Evolutionary conservation across 1,284 basidiomycete genomes (phyloP), one percentile per base, ranked within the genome.

Genomic region (Lignosus rhinocerotis): DNA sequence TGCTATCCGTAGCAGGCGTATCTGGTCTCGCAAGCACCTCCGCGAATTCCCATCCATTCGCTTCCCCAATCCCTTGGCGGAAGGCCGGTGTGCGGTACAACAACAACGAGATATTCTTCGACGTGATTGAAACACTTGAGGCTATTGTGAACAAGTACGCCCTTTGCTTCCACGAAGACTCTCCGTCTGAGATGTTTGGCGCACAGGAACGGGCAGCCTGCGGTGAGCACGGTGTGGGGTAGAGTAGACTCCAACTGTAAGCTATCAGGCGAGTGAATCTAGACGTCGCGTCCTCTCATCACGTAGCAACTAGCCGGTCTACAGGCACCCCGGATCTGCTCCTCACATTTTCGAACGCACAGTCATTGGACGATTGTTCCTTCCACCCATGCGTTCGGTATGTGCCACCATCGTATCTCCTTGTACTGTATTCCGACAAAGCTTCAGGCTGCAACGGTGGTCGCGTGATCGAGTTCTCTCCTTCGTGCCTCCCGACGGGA

Each of bases 51-150:
- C 84, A 90, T 14, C 88, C 93, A 0, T 96, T 98, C 67, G 87
- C 93, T 1, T 94, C 93, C 6, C 92, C 94, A 1, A 96, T 98
- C 70, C 94, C 95, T 5, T 98, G 96, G 96, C 83, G 96, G 51
- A 91, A 92, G 67, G 83, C 89, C 3, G 92, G 92, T 2, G 80
- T 96, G 42, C 82, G 88, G 55, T 92, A 98, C 72, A 86, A 89
- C 41, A 91, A 86, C 73, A 97, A 98, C 71, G 96, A 98, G 74
- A 90, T 98, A 34, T 94, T 94, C 72, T 93, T 98, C 70, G 96
- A 98, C 70, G 83, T 97, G 58, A 81, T 86, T 3, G 96, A 98
- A 73, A 86, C 89, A 53, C 79, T 98, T 56, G 87, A 86, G 62
- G 90, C 91, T 2, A 85, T 95, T 47, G 85, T 97, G 31, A 93